Base-by-base conservation (phyloP, 352 stramenopile genomes). In the Plasmopara viticola region DNA sequence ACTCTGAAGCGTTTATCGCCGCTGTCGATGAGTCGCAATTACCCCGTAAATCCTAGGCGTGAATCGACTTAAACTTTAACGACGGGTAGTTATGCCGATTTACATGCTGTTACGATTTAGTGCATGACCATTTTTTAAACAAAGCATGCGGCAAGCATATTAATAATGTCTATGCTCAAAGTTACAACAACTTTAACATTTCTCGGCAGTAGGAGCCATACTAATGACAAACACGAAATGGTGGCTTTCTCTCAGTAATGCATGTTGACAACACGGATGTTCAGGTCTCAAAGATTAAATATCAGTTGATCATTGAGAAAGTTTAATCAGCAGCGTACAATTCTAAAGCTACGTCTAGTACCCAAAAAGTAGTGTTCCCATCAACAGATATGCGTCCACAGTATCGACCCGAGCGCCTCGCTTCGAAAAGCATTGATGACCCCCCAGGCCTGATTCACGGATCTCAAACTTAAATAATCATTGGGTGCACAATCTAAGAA, bases 381-480 rank as follows among this genome's bases (percentile, higher is more conserved):
- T 88, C 77, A 88, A 83, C 74, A 74, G 70, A 69, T 70, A 71
- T 60, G 53, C 66, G 70, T 88, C 77, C 77, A 80, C 77, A 88
- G 68, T 64, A 88, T 86, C 38, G 52, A 53, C 49, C 52, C 44
- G 60, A 72, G 58, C 54, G 56, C 34, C 54, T 14, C 50, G 14
- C 40, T 44, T 51, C 35, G 37, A 56, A 54, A 50, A 60, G 34
- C 41, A 45, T 47, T 48, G 45, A 63, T 68, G 59, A 66, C 56
- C 59, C 59, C 57, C 57, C 47, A 66, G 54, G 40, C 47, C 49
- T 71, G 53, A 84, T 84, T 84, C 43, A 79, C 77, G 74, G 77
- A 83, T 88, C 77, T 88, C 77, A 88, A 88, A 88, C 77, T 88
- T 86, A 68, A 66, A 47, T 85, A 86, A 88, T 88, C 77, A 88